These are phyloP conservation scores for Flueggea neowawraea DNA, from an alignment of 441 rosid species.

Conservation along the genomic window DNA sequence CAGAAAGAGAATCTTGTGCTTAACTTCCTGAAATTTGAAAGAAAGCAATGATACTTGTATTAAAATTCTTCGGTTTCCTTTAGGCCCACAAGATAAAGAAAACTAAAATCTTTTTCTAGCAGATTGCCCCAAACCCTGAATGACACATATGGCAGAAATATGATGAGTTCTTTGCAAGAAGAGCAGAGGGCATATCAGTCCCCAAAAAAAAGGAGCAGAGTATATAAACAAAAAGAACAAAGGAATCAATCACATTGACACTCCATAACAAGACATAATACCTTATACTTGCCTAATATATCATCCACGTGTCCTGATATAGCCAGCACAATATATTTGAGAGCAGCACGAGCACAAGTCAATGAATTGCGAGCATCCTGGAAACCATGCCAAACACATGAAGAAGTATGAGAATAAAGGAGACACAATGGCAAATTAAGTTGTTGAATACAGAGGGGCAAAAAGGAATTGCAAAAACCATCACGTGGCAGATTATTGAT, in stretches of 20 bases:
- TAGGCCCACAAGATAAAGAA: too few species aligned
- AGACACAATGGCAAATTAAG: too few species aligned
- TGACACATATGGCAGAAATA: too few species aligned
- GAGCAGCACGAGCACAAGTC: constrained; percentile 66
- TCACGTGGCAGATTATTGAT: too few species aligned
- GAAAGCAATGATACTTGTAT: constrained; percentile 4
- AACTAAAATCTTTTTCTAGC: neutral
- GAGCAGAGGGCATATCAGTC: too few species aligned
- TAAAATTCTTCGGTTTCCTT: neutral
- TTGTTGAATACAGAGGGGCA: too few species aligned
- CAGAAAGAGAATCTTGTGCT: constrained; percentile 82
- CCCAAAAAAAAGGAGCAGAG: neutral
- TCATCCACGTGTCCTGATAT: constrained; percentile 88
- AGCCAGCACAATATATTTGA: constrained; percentile 78
- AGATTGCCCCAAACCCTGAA: neutral
- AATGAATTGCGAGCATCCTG: constrained; percentile 57
- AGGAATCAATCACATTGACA: neutral
- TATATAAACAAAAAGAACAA: neutral
- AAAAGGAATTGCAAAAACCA: too few species aligned
- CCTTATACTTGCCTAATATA: constrained; percentile 79
- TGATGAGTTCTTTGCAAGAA: too few species aligned
- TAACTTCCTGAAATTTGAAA: constrained; percentile 58
- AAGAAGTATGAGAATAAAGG: constrained; percentile 5
- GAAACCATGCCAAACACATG: constrained; percentile 19
- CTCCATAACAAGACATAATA: constrained; percentile 18